Percentiles rank a stretch among this genome's conserved stretches.
Evolutionary conservation across 768 basidiomycete species (phyloP).

Genomic region (Suillus placidus): DNA sequence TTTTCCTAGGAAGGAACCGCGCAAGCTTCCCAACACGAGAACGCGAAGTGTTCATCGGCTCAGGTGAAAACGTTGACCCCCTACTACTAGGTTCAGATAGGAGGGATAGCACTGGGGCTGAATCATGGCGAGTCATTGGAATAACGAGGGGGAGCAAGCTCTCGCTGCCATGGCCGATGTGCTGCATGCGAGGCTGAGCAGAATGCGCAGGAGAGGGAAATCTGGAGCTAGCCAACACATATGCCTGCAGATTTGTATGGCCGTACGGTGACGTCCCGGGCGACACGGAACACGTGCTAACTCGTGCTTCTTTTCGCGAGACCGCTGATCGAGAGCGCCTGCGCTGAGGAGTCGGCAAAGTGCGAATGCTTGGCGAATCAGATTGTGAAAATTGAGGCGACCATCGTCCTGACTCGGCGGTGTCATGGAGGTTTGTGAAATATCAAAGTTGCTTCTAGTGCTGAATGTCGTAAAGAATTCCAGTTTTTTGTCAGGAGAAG

Average conservation of each 20-base stretch:
- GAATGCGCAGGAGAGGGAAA: conserved; percentile 34
- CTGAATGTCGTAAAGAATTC: conserved; percentile 24
- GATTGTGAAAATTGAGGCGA: conserved; percentile 11
- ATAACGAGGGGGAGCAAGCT: conserved; percentile 26
- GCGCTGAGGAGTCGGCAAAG: conserved; percentile 30
- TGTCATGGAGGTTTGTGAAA: conserved; percentile 15
- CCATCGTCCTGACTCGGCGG: conserved; percentile 18
- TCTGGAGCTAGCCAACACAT: conserved; percentile 23
- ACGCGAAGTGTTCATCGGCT: conserved; percentile 11
- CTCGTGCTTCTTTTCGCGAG: conserved; percentile 33
- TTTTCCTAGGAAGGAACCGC: conserved; percentile 35
- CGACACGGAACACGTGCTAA: conserved; percentile 22
- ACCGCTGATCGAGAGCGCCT: conserved; percentile 37
- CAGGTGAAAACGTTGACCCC: conserved; percentile 26
- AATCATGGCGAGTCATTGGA: conserved; percentile 2
- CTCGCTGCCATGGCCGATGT: conserved; percentile 30
- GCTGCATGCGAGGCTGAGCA: conserved; percentile 30
- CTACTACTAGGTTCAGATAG: conserved; percentile 20
- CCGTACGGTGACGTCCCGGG: conserved; percentile 36
- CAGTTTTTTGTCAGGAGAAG: conserved; percentile 11
- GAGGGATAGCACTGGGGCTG: conserved; percentile 24
- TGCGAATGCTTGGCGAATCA: conserved; percentile 17
- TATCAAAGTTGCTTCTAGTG: conserved; percentile 26
- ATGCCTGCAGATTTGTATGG: conserved; percentile 32
- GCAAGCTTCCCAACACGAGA: conserved; percentile 26